Base-by-base conservation (phyloP, 352 stramenopile species). In the Phytophthora brassicae region DNA sequence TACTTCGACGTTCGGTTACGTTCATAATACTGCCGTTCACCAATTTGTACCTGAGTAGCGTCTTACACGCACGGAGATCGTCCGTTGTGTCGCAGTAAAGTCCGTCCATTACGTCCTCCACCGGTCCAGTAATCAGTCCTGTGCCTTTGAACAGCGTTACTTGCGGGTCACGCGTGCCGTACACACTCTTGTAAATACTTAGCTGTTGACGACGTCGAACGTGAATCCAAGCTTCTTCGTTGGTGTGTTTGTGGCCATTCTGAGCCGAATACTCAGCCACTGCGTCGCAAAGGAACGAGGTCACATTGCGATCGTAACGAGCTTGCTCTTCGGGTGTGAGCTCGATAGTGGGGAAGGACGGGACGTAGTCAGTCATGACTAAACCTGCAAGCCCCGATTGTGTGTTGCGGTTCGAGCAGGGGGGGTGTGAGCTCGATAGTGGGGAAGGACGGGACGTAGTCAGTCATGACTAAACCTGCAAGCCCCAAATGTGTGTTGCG, bases 51-150 rank as follows among this genome's bases (percentile, higher is more conserved):
- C 78, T 79, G 41, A 79, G 68, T 8, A 79, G 45, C 14, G 70
- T 77, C 53, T 74, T 75, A 42, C 64, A 68, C 4, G 65, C 60
- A 41, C 70, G 74, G 38, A 82, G 70, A 16, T 77, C 68, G 12
- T 82, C 66, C 35, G 74, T 79, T 6, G 63, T 74, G 55, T 82
- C 70, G 16, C 64, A 74, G 36, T 82, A 82, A n/a, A 82, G 62
- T 45, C 74, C 74, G 28, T 78, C 72, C 74, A 82, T 79, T 24
- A 79, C 59, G 48, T 79, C 70, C 22, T 68, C 29, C n/a, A 82
- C 36, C 4, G 73, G 56, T 45, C 72, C 75, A 13, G 64, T 24
- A 46, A 84, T 68, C 6, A 69, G 33, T 31, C 72, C 72, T 29
- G 68, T 61, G 35, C 75, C 72, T 49, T 77, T 68, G 44, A 81